These are phyloP conservation scores for Ogataea populi-albae DNA, from an alignment of 805 yeast species.

Conservation along the genomic window DNA sequence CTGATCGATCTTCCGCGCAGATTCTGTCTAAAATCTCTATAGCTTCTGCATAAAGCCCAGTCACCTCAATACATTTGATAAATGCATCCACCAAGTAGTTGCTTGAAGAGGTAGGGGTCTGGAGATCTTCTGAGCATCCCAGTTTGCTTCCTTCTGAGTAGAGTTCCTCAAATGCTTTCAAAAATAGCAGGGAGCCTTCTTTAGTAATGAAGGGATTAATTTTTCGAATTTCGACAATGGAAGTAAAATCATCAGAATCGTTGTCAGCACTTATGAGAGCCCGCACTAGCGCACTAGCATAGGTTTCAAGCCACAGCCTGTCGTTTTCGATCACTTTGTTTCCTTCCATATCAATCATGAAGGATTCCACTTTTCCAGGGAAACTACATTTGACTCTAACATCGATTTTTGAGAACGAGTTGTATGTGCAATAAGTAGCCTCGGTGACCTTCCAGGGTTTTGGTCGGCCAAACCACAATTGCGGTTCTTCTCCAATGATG, in stretches of 20 bases:
- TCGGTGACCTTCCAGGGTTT: slow-evolving; percentile 69
- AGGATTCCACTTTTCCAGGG: slow-evolving; percentile 69
- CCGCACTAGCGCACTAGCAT: slow-evolving; percentile 70
- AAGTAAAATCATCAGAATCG: slow-evolving; percentile 62
- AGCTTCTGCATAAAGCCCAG: slow-evolving; percentile 63
- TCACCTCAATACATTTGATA: slow-evolving; percentile 57
- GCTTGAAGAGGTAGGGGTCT: slow-evolving; percentile 58
- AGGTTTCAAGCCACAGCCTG: slow-evolving; percentile 58
- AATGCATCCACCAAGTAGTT: slow-evolving; percentile 79
- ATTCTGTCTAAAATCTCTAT: slow-evolving; percentile 56
- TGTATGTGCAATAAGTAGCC: slow-evolving; percentile 65
- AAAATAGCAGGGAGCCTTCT: slow-evolving; percentile 49
- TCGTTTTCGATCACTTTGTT: slow-evolving; percentile 51
- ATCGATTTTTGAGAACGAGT: slow-evolving; percentile 60
- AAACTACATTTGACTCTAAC: slow-evolving; percentile 69
- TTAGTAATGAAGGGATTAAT: slow-evolving; percentile 66
- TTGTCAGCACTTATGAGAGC: slow-evolving; percentile 66
- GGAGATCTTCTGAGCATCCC: slow-evolving; percentile 66
- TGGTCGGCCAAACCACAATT: slow-evolving; percentile 77
- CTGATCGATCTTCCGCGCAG: slow-evolving; percentile 51
- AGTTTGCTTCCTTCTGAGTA: slow-evolving; percentile 63
- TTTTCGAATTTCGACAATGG: slow-evolving; percentile 79
- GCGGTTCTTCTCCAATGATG: slow-evolving; percentile 57
- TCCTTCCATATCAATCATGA: slow-evolving; percentile 49
- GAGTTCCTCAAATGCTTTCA: slow-evolving; percentile 62